phyloP scores from a whole-genome alignment of 2,329 filamentous ascomycete genomes.

The Colletotrichum caudatum region DNA sequence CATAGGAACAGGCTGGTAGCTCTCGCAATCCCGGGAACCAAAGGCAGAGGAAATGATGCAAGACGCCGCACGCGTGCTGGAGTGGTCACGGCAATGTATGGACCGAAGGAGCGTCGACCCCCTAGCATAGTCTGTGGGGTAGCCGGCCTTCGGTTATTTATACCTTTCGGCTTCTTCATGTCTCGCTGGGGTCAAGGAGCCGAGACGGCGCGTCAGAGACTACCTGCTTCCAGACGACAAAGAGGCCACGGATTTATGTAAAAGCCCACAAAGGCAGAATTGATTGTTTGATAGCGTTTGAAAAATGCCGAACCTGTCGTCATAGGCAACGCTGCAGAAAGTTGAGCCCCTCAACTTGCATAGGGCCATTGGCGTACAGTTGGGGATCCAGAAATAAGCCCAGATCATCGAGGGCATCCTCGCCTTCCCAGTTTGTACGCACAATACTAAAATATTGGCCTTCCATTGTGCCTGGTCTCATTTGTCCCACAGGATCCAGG shows the following conservation, averaged over 20 bases:
- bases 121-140: constrained; percentile 19
- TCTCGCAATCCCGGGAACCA: not conserved
- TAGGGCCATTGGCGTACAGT: constrained; percentile 44
- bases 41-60: not conserved
- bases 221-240: not conserved
- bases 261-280: not conserved
- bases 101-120: constrained; percentile 3
- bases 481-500: constrained; percentile 3
- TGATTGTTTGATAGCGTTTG: not conserved
- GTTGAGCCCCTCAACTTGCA: constrained; percentile 48
- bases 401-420: constrained; percentile 51
- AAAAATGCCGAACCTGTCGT: not conserved
- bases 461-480: constrained; percentile 48
- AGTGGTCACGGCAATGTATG: not conserved
- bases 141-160: constrained; percentile 25
- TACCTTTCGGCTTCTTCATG: constrained; percentile 22
- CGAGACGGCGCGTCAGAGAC: not conserved
- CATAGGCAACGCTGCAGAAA: constrained; percentile 48
- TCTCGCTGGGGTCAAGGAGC: not conserved
- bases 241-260: not conserved
- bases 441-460: constrained; percentile 53
- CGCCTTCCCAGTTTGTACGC: constrained; percentile 51
- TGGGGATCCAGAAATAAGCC: constrained; percentile 51
- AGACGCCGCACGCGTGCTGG: not conserved
- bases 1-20: not conserved